Evolutionary conservation across 2,329 filamentous ascomycete genomes (phyloP).

Genomic region (Bipolaris victoriae): DNA sequence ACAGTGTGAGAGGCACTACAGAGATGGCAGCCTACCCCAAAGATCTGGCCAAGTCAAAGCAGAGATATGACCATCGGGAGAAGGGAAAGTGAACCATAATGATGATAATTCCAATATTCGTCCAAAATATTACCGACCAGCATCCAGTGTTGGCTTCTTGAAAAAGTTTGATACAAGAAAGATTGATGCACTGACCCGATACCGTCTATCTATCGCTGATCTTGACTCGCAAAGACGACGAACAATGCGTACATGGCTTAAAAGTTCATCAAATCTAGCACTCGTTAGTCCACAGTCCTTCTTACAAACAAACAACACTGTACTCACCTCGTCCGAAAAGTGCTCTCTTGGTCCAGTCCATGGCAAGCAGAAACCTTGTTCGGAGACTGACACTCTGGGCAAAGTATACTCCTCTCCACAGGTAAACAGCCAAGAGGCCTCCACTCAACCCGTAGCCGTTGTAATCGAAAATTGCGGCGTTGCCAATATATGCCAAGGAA

Average conservation of each 20-base stretch:
- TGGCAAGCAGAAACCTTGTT: conserved; percentile 85
- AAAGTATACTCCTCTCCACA: conserved; percentile 97
- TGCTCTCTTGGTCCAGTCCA: conserved; percentile 98
- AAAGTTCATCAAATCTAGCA: conserved; percentile 32
- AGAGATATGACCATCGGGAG: neutral
- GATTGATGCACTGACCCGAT: neutral
- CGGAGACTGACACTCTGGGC: conserved; percentile 94
- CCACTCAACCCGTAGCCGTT: conserved; percentile 79
- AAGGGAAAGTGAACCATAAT: neutral
- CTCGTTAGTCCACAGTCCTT: conserved; percentile 3
- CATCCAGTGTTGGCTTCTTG: neutral
- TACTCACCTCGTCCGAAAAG: conserved; percentile 90
- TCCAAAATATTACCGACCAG: neutral
- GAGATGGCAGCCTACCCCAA: neutral
- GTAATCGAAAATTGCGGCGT: conserved; percentile 93
- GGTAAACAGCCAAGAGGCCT: conserved; percentile 89
- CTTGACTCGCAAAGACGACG: neutral
- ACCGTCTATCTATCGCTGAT: neutral
- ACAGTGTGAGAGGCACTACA: neutral
- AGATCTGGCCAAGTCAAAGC: too few relatives aligned
- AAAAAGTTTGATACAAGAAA: neutral
- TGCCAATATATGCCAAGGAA: conserved; percentile 91
- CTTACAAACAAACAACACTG: neutral
- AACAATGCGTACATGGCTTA: conserved; percentile 8
- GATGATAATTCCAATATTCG: neutral